phyloP scores from a whole-genome alignment of 495 filamentous ascomycete species.

The Penicillium canescens region DNA sequence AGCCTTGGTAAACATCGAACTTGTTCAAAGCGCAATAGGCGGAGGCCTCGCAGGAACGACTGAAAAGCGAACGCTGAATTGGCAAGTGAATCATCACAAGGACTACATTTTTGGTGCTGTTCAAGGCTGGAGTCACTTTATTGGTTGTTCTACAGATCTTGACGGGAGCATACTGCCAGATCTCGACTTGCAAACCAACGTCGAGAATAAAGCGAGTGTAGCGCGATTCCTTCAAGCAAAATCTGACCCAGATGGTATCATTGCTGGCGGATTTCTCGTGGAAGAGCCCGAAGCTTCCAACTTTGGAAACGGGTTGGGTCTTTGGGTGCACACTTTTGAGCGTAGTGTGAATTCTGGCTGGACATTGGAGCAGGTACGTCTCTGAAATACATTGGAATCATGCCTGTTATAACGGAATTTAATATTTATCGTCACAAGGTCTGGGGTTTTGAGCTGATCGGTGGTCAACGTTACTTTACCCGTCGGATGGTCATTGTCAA shows the following conservation, averaged over 20 bases:
- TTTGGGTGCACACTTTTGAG: slow-evolving; percentile 5
- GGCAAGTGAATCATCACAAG: background rate
- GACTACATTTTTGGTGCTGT: slow-evolving; percentile 4
- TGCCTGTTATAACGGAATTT: background rate
- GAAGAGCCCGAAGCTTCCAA: background rate
- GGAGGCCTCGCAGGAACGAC: background rate
- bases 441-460: slow-evolving; percentile 7
- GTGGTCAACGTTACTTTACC: background rate
- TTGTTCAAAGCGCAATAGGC: background rate
- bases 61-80: background rate
- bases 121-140: background rate
- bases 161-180: background rate
- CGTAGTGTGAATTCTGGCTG: background rate
- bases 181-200: background rate
- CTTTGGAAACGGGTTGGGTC: background rate
- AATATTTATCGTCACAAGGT: background rate
- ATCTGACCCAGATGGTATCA: background rate
- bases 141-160: background rate
- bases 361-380: slow-evolving; percentile 1
- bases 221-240: background rate
- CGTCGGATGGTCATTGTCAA: background rate
- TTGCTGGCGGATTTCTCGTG: background rate
- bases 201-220: background rate
- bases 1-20: background rate
- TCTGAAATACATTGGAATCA: no score